Base-by-base conservation (phyloP, 495 filamentous ascomycete genomes). In the Xylaria longipes region DNA sequence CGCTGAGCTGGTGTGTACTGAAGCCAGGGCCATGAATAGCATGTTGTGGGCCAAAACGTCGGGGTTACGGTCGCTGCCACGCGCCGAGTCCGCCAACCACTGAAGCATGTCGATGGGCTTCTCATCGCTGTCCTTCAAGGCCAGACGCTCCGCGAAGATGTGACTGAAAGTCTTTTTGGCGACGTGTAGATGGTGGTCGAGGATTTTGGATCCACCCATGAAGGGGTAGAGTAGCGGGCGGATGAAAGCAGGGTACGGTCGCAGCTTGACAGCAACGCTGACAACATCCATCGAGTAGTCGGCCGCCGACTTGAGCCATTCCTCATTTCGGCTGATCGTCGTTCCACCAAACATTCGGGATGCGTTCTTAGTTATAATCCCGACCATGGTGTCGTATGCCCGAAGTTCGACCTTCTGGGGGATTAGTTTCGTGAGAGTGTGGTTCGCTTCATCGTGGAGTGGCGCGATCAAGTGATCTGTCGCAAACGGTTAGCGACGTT, bases 1-100 rank as follows among this genome's bases (percentile, higher is more conserved):
- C 25, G 86, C 81, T 35, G 81, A 82, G 22, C 84, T 82, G 1
- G 87, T 88, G 73, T 88, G 86, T 41, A 87, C 86, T 0, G 85
- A 78, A 2, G 80, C 84, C 48, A 89, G 31, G 29, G 69, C 69
- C 69, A 71, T 71, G 58, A 71, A 71, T 1, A 71, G 39, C 69
- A 71, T 71, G 52, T 71, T 71, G 62, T 71, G 69, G 20, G 69
- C 69, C 7, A 71, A 39, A 1, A 71, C 69, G 31, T 71, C 69
- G 2, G 69, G 69, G 62, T 71, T 58, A 9, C 69, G 61, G 69
- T 71, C 69, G 50, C 20, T 65, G 5, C 69, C 69, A 17, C 69
- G 69, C 15, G 69, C 61, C 43, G 69, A 71, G 31, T 71, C 69
- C 3, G 69, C 69, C 25, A 71, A 43, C 69, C 69, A 71, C 25